phyloP scores from a whole-genome alignment of 768 basidiomycete genomes.

The Psilocybe tampanensis region DNA sequence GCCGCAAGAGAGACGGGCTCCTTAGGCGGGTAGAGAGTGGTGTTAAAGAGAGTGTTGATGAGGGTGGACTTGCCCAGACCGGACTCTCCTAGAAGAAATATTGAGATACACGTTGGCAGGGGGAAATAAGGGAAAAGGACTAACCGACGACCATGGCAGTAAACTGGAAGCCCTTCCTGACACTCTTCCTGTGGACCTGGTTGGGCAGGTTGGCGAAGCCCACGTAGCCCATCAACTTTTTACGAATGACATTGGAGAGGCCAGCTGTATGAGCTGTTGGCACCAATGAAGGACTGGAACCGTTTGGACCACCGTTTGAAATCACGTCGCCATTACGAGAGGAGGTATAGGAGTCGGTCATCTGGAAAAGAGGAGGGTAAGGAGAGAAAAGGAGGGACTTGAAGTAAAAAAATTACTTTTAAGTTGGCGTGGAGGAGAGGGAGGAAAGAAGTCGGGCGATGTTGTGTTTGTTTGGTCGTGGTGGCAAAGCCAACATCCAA shows the following conservation, averaged over 20 bases:
- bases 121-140: slow-evolving; percentile 35
- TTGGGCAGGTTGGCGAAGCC: slow-evolving; percentile 98
- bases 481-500: slow-evolving; percentile 41
- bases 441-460: slow-evolving; percentile 53
- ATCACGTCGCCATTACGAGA: slow-evolving; percentile 65
- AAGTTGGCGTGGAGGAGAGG: slow-evolving; percentile 52
- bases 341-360: slow-evolving; percentile 78
- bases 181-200: slow-evolving; percentile 98
- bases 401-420: slow-evolving; percentile 51
- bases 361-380: slow-evolving; percentile 42
- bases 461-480: slow-evolving; percentile 49
- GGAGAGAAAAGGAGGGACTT: slow-evolving; percentile 29
- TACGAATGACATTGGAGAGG: slow-evolving; percentile 62
- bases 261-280: slow-evolving; percentile 36
- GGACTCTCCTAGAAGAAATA: slow-evolving; percentile 75
- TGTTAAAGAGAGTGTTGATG: slow-evolving; percentile 99
- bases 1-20: slow-evolving; percentile 81
- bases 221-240: slow-evolving; percentile 95
- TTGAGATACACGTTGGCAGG: slow-evolving; percentile 25
- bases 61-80: slow-evolving; percentile 98
- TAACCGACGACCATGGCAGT: slow-evolving; percentile 98
- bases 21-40: slow-evolving; percentile 90
- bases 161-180: slow-evolving; percentile 98
- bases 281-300: slow-evolving; percentile 62
- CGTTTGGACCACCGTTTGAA: slow-evolving; percentile 63